Evolutionary conservation across 1,284 basidiomycete species (phyloP).

Genomic region (Porodaedalea pini): DNA sequence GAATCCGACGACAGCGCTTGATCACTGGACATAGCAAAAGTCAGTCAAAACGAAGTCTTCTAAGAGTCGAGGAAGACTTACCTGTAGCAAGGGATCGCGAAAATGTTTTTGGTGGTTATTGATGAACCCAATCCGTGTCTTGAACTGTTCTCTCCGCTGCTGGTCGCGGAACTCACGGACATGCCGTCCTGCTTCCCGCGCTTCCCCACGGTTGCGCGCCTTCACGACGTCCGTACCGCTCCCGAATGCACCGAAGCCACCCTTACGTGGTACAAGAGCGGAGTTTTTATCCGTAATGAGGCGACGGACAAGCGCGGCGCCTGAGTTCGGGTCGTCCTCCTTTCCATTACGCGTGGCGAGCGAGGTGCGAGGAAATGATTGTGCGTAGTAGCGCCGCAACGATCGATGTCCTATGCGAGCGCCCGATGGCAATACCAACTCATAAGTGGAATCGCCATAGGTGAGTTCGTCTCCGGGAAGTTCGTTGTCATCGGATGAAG

Average conservation of each 20-base stretch:
- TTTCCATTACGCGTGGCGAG: conserved; percentile 32
- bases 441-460: conserved; percentile 76
- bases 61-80: background rate
- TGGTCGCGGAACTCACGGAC: conserved; percentile 84
- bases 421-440: conserved; percentile 94
- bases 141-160: conserved; percentile 76
- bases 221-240: conserved; percentile 78
- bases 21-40: conserved; percentile 1
- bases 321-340: conserved; percentile 62
- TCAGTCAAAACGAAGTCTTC: background rate
- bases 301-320: conserved; percentile 68
- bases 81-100: conserved; percentile 41
- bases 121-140: conserved; percentile 73
- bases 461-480: conserved; percentile 45
- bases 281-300: conserved; percentile 78
- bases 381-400: conserved; percentile 85
- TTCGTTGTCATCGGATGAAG: conserved; percentile 37
- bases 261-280: conserved; percentile 78
- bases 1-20: background rate
- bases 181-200: conserved; percentile 87
- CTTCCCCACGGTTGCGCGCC: conserved; percentile 93
- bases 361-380: conserved; percentile 57
- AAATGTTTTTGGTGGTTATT: conserved; percentile 91
- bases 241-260: conserved; percentile 84
- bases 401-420: conserved; percentile 89